Conservation (phyloP, 2,329 filamentous ascomycete species). For the Karstenula rhodostoma region DNA sequence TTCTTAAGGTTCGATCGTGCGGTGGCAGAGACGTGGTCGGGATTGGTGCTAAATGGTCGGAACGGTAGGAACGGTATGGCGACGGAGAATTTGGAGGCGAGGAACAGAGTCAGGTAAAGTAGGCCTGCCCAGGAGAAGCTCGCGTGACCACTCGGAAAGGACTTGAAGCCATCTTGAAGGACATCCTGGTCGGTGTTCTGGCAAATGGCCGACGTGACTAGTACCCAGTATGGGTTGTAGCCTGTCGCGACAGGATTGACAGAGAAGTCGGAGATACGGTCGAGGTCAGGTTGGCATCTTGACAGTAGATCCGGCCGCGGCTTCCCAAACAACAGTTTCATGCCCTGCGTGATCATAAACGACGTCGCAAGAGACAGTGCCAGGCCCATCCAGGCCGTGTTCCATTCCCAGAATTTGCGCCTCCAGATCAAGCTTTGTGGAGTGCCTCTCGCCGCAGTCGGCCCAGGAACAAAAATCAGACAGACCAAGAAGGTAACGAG, state of each 20-base stretch:
- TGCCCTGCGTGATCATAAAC: constrained; percentile 82
- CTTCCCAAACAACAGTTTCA: constrained; percentile 78
- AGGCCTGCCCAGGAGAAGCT: constrained; percentile 81
- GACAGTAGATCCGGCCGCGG: constrained; percentile 70
- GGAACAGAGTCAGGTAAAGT: constrained; percentile 84
- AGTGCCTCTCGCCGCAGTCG: constrained; percentile 69
- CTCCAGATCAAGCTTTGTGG: constrained; percentile 74
- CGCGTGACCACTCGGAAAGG: constrained; percentile 80
- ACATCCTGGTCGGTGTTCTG: constrained; percentile 65
- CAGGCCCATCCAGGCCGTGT: constrained; percentile 84
- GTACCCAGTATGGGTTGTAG: constrained; percentile 65
- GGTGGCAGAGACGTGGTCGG: constrained; percentile 58
- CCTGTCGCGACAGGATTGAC: constrained; percentile 71
- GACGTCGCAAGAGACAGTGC: constrained; percentile 74
- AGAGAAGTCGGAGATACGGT: constrained; percentile 59
- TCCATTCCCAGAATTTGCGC: constrained; percentile 89
- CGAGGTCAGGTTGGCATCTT: constrained; percentile 79
- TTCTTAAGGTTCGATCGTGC: constrained; percentile 42
- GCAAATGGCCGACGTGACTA: constrained; percentile 83
- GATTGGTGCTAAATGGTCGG: constrained; percentile 57
- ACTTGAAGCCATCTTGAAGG: constrained; percentile 84
- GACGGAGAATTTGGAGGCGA: constrained; percentile 82
- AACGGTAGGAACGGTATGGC: constrained; percentile 73
- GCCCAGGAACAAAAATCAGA: constrained; percentile 75
- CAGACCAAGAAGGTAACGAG: constrained; percentile 73